Percentiles rank a stretch among this genome's conserved stretches.
phyloP scores from a whole-genome alignment of 495 filamentous ascomycete species.

The Lophiotrema nucula region DNA sequence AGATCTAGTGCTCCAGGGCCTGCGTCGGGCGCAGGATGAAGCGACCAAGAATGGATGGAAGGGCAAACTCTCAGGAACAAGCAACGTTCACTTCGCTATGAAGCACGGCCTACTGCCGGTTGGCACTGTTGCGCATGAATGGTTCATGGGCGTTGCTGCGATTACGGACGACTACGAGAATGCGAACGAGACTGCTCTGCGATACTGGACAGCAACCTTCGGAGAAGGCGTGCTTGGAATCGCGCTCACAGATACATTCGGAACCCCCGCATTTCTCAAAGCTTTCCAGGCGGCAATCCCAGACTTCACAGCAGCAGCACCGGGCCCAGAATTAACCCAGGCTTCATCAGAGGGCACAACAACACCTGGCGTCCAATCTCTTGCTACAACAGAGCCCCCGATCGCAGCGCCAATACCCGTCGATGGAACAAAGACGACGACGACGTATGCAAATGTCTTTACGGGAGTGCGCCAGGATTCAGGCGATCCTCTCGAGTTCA shows the following conservation, averaged over 20 bases:
- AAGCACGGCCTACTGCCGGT: constrained; percentile 77
- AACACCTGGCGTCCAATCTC: neutral
- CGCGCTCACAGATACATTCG: constrained; percentile 96
- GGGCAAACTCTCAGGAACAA: constrained; percentile 81
- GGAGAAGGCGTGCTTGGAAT: constrained; percentile 88
- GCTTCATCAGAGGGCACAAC: constrained; percentile 25
- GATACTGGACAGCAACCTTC: constrained; percentile 88
- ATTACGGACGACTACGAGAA: constrained; percentile 80
- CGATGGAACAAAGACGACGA: constrained; percentile 30
- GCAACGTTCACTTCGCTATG: constrained; percentile 97
- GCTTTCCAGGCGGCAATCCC: constrained; percentile 71
- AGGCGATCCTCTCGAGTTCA: constrained; percentile 79
- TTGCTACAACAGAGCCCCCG: constrained; percentile 35
- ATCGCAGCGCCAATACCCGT: constrained; percentile 27
- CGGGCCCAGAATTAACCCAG: constrained; percentile 24
- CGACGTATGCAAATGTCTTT: constrained; percentile 82
- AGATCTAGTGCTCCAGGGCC: constrained; percentile 81
- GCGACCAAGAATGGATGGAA: constrained; percentile 51
- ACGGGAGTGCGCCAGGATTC: constrained; percentile 91
- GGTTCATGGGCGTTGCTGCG: constrained; percentile 98
- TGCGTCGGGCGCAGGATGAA: constrained; percentile 70
- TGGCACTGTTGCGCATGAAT: constrained; percentile 96
- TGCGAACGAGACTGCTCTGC: constrained; percentile 78
- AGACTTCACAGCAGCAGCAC: constrained; percentile 20
- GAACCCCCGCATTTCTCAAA: constrained; percentile 83